Evolutionary conservation across 2,329 filamentous ascomycete genomes (phyloP), one percentile per base, ranked within the genome.

Genomic region (Nectriaceae sp.): DNA sequence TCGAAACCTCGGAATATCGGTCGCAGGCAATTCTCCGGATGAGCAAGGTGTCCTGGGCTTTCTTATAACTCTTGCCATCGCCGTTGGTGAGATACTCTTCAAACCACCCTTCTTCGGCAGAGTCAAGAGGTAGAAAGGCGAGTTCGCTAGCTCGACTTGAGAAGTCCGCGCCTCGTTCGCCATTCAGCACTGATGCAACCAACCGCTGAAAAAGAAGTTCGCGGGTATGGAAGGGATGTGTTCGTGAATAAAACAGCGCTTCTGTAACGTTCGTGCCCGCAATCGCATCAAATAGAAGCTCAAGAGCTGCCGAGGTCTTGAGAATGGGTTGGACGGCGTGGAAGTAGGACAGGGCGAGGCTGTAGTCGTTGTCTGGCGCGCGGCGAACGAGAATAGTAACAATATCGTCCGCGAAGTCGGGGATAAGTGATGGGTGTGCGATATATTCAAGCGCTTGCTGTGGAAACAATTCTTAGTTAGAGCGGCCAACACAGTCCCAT

Each of bases 401-500:
- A 44, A 95, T 92, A 52, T 95, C 88, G 69, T 94, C 89, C 47
- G 88, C 81, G 62, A 94, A 95, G 45, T 90, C 90, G 29, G 88
- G 85, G 18, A 87, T 84, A 4, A 95, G 77, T 2, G 87, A 89
- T 0, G 90, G 90, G 60, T 94, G 87, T 4, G 89, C 85, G 13
- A 96, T 80, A 64, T 87, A 84, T 59, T 90, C 84, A 21, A 95
- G 76, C 3, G 90, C 89, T 54, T 74, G 70, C 79, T 88, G 42
- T 21, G 41, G 4, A 41, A 11, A 52, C 24, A 38, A 39, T 13
- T 19, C 31, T 56, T 15, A 61, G 43, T 4, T 5, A 5, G 29
- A 15, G 16, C 29, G n/a, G 20, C n/a, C n/a, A n/a, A n/a, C n/a
- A n/a, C n/a, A n/a, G n/a, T n/a, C n/a, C n/a, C n/a, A n/a, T n/a